A percentile compares a stretch with the other conserved stretches of the same genome.
phyloP scores from a whole-genome alignment of 306 rosid genomes.

The Vachellia pachyceras region DNA sequence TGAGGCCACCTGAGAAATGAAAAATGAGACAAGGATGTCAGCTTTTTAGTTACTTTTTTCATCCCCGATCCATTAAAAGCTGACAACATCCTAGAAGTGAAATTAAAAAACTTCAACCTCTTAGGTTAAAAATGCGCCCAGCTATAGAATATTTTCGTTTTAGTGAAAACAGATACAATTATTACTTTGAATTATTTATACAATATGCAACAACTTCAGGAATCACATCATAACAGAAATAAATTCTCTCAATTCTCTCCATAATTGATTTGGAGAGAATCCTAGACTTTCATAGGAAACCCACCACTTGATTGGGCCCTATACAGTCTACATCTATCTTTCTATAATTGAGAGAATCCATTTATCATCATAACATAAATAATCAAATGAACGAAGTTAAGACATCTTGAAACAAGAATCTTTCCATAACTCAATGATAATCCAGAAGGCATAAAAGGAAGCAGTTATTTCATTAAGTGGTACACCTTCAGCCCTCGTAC shows the following conservation, averaged over 20 bases:
- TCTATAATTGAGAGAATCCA: not conserved
- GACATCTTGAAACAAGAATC: not conserved
- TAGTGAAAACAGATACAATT: not conserved
- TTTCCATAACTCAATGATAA: not conserved
- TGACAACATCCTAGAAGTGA: not conserved
- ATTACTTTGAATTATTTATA: not conserved
- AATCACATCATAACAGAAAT: not conserved
- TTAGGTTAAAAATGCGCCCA: not conserved
- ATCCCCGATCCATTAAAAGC: not conserved
- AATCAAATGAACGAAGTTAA: conserved; percentile 13
- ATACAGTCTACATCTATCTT: not conserved
- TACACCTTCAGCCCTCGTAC: conserved; percentile 1
- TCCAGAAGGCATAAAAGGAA: not conserved
- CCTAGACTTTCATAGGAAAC: not conserved
- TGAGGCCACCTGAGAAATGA: conserved; percentile 90
- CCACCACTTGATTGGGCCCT: not conserved
- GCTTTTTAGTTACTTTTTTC: not conserved
- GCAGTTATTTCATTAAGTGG: not conserved
- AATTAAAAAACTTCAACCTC: conserved; percentile 3
- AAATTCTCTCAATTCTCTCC: not conserved
- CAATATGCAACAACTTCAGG: not conserved
- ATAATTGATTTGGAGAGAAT: not conserved
- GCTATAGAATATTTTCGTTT: not conserved
- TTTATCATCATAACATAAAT: not conserved
- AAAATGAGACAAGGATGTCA: conserved; percentile 32